Evolutionary conservation across 805 yeast genomes (phyloP), one percentile per base, ranked within the genome.

Genomic region (Pichia insulana): DNA sequence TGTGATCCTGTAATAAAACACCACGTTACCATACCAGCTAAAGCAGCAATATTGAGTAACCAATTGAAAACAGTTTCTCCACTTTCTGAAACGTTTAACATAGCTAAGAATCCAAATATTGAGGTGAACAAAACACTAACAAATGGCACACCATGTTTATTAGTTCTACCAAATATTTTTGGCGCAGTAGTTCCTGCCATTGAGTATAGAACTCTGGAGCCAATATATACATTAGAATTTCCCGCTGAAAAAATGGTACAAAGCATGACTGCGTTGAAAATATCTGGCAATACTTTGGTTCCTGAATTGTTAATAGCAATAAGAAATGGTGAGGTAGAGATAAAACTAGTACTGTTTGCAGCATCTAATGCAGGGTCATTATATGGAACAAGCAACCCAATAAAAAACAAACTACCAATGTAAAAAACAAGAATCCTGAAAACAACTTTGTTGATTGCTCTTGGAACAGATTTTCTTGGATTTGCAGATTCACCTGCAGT

Each of bases 21-120:
- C 89, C 89, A 80, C 15, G 84, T 71, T 51, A 81, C 78, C 50
- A 82, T 69, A 45, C 89, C 89, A 10, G 88, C 80, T 38, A 81
- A 80, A 25, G 84, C 83, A n/a, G 85, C 74, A 52, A 83, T 80
- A 59, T 80, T 81, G 50, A 81, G 63, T 45, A 83, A 67, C 89
- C 89, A 83, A 55, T 72, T 65, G 64, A 83, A 83, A 26, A 79
- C 88, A 3, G 71, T 68, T 33, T 58, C 56, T 44, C 83, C 83
- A 43, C 71, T 65, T 17, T 64, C 58, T 6, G 80, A 70, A 16
- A 75, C 75, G 36, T 65, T 68, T 63, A 83, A 62, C 65, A 73
- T 80, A 2, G 79, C 86, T 43, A 83, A 62, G 19, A 76, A 65
- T 37, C 89, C 90, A 54, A 81, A 75, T 2, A 67, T 52, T 2